Conservation (phyloP, 2,329 filamentous ascomycete species). For the Rugonectria rugulosa region DNA sequence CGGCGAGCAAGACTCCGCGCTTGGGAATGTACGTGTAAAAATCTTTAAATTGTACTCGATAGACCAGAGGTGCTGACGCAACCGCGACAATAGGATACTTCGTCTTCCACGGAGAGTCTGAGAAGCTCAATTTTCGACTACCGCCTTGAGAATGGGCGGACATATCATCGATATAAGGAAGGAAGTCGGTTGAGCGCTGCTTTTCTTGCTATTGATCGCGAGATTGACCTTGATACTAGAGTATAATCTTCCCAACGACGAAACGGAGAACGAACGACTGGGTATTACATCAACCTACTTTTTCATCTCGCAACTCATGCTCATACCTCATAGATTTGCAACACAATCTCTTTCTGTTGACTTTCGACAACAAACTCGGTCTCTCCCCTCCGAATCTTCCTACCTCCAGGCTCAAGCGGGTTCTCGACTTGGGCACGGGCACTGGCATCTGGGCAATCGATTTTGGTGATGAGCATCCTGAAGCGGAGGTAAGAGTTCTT, state of each 20-base stretch:
- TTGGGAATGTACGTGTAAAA: conserved; percentile 3
- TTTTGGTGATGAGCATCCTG: conserved; percentile 31
- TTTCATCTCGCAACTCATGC: neutral
- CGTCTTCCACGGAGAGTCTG: conserved; percentile 6
- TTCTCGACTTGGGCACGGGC: conserved; percentile 39
- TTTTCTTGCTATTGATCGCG: neutral
- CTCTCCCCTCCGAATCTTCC: conserved; percentile 22
- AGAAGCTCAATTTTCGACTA: conserved; percentile 15
- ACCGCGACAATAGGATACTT: neutral
- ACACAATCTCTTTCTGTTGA: conserved; percentile 34
- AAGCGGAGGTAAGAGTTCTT: conserved; percentile 9
- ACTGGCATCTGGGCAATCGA: conserved; percentile 39
- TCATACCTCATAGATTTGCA: conserved; percentile 22
- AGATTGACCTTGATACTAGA: neutral
- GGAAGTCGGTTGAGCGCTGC: neutral
- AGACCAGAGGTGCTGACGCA: too few species aligned
- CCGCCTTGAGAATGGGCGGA: conserved; percentile 16
- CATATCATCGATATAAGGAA: conserved; percentile 16
- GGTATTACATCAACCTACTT: neutral
- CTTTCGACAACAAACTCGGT: conserved; percentile 35
- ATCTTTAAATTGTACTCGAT: neutral
- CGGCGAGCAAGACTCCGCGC: conserved; percentile 5
- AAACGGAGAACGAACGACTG: conserved; percentile 8
- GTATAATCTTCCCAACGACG: conserved; percentile 14
- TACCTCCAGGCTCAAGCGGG: conserved; percentile 10